Evolutionary conservation across 306 rosid genomes (phyloP), one percentile per base, ranked within the genome.

Genomic region (Quercus wislizeni): DNA sequence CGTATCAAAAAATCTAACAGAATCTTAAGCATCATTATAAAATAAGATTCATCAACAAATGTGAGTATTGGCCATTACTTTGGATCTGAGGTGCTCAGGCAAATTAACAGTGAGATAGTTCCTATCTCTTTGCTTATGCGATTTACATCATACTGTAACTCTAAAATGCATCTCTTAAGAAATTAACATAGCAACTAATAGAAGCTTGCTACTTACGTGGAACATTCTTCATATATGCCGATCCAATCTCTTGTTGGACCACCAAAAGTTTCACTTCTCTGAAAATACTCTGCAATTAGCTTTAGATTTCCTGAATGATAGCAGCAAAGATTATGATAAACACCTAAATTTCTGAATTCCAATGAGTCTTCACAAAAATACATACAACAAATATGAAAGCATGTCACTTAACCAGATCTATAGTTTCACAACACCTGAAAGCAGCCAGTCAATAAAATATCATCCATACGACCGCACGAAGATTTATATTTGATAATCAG

Each of bases 251-350:
- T 88, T n/a, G 92, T 49, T 70, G 96, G 91, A 79, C 98, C 97
- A 27, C 98, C 98, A 51, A 94, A 74, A 76, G 90, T 83, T 91
- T 94, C 97, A 88, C 94, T 94, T 82, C 56, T 88, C 85, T 94
- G 98, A 85, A 94, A 94, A 76, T 94, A 94, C 80, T 92, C 98
- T 51, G 98, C 98, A 80, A 94, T 92, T 78, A 94, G 86, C 92
- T 92, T 94, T 77, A 94, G 79, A 87, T 94, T 94, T 82, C 80
- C 98, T 94, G 93, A 64, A 80, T 46, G 76, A 3, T 74, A 74
- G 76, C 59, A 82, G 65, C 69, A 81, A 63, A 73, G 55, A 54
- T 73, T 83, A 75, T 70, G 56, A 54, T 38, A 51, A 65, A 54
- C 55, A 65, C 52, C 38, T 9, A 74, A 55, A 73, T 55, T 69